Evolutionary conservation across 352 stramenopile species (phyloP).

Genomic region (Globisporangium irregulare): DNA sequence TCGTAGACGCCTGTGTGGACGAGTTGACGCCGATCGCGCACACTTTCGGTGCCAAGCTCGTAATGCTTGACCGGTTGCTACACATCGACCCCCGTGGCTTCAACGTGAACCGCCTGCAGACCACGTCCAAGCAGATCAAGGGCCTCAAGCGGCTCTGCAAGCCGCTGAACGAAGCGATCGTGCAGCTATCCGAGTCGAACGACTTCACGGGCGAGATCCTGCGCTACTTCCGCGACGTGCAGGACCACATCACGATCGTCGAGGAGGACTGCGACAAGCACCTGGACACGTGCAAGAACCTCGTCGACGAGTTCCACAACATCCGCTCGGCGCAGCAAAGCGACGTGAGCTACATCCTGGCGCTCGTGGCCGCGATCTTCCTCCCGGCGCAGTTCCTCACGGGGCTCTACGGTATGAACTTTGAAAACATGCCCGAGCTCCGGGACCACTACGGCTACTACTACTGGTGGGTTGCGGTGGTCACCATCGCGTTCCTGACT

Average conservation of each 20-base stretch:
- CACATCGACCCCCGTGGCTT: constrained; percentile 56
- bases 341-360: constrained; percentile 79
- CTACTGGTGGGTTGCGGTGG: constrained; percentile 70
- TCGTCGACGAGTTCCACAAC: constrained; percentile 72
- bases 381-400: constrained; percentile 86
- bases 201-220: constrained; percentile 70
- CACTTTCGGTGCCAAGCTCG: constrained; percentile 67
- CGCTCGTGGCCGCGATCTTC: constrained; percentile 79
- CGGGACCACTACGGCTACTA: constrained; percentile 72
- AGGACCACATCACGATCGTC: constrained; percentile 81
- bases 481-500: constrained; percentile 41
- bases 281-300: constrained; percentile 57
- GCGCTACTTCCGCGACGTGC: constrained; percentile 82
- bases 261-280: constrained; percentile 81
- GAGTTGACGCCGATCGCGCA: constrained; percentile 76
- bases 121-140: constrained; percentile 69
- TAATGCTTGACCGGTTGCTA: constrained; percentile 66
- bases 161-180: constrained; percentile 66
- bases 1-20: constrained; percentile 82
- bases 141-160: constrained; percentile 73
- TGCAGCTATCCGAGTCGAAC: constrained; percentile 64
- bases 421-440: constrained; percentile 84
- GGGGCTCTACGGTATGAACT: constrained; percentile 90
- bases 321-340: constrained; percentile 59
- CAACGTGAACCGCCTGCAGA: constrained; percentile 50